Percentiles rank a stretch among this genome's conserved stretches.
phyloP scores from a whole-genome alignment of 2,329 filamentous ascomycete genomes.

The Fusarium aywerte region DNA sequence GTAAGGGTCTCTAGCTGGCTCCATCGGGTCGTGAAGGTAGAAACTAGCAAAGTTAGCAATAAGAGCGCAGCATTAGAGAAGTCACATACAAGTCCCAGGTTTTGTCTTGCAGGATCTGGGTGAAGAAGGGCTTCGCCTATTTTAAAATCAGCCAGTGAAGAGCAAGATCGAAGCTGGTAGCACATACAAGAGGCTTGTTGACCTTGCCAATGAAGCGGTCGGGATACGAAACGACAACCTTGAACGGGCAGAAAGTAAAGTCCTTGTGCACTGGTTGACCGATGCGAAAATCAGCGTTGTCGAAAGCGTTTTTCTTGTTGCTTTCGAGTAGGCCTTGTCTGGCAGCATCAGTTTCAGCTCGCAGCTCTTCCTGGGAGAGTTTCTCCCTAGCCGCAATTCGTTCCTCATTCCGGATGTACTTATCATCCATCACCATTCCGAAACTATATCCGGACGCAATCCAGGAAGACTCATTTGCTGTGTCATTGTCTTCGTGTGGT shows the following conservation, averaged over 20 bases:
- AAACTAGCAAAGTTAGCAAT: conserved; percentile 61
- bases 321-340: conserved; percentile 12
- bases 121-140: conserved; percentile 64
- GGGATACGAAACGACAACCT: conserved; percentile 67
- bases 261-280: conserved; percentile 42
- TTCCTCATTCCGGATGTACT: conserved; percentile 7
- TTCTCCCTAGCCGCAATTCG: background rate
- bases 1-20: conserved; percentile 61
- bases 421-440: conserved; percentile 14
- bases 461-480: background rate
- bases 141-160: conserved; percentile 19
- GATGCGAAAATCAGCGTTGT: conserved; percentile 39
- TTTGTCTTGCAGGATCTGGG: conserved; percentile 66
- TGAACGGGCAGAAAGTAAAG: conserved; percentile 61
- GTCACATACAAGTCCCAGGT: conserved; percentile 79
- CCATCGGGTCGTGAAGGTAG: conserved; percentile 69
- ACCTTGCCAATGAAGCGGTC: conserved; percentile 65
- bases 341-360: conserved; percentile 3
- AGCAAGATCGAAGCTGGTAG: background rate
- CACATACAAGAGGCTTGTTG: conserved; percentile 61
- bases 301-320: conserved; percentile 33
- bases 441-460: background rate
- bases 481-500: background rate
- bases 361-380: background rate
- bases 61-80: background rate